Evolutionary conservation across 371 early-diverging fungal species (phyloP).

Genomic region (Funneliformis caledonium): DNA sequence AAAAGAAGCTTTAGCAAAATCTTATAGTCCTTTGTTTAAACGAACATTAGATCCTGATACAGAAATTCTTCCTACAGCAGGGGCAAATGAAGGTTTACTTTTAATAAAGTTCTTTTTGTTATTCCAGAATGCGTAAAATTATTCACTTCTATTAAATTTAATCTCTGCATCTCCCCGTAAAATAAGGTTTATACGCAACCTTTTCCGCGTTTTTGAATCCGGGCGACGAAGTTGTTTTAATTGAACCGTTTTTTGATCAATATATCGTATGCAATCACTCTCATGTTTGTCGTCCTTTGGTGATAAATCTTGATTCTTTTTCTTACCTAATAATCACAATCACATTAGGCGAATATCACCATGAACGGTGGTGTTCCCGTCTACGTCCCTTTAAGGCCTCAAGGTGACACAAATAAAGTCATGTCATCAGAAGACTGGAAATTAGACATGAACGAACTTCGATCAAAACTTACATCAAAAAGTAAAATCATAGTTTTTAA

Average conservation of each 20-base stretch:
- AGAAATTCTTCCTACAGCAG: conserved; percentile 89
- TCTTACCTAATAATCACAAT: not conserved
- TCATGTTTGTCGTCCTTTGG: not conserved
- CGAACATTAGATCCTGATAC: conserved; percentile 74
- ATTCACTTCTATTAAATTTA: conserved; percentile 25
- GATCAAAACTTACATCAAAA: conserved; percentile 72
- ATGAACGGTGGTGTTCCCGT: conserved; percentile 92
- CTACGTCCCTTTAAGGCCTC: conserved; percentile 77
- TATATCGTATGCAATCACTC: conserved; percentile 69
- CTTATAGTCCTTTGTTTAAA: conserved; percentile 74
- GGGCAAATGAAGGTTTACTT: conserved; percentile 86
- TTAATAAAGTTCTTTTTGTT: conserved; percentile 12
- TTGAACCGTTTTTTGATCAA: conserved; percentile 95
- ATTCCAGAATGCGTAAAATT: conserved; percentile 2
- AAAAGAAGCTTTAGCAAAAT: conserved; percentile 71
- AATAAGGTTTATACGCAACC: conserved; percentile 74
- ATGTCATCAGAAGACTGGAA: conserved; percentile 80
- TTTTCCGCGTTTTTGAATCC: conserved; percentile 79
- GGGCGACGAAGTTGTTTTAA: conserved; percentile 88
- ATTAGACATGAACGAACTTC: conserved; percentile 82
- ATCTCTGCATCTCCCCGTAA: conserved; percentile 26
- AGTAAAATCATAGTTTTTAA: conserved; percentile 93
- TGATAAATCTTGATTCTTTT: not conserved
- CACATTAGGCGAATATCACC: conserved; percentile 70
- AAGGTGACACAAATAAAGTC: conserved; percentile 52